Percentiles rank a stretch among this genome's conserved stretches.
Conservation (phyloP, 495 filamentous ascomycete genomes). For the Trichoderma orchidacearum region DNA sequence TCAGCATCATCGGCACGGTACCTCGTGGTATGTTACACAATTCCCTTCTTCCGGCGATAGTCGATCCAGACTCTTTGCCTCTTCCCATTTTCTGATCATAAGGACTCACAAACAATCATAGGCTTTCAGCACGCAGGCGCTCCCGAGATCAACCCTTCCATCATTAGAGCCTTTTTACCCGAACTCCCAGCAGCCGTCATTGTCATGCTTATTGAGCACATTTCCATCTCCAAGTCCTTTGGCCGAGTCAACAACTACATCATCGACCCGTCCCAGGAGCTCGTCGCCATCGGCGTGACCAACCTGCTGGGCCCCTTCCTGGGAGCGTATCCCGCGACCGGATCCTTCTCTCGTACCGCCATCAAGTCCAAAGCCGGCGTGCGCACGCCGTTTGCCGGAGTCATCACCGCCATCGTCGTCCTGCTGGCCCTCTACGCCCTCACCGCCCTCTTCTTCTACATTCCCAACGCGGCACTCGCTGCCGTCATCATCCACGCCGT, state of each 20-base stretch:
- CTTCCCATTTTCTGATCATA: not conserved
- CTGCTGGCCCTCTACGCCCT: constrained; percentile 38
- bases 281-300: constrained; percentile 38
- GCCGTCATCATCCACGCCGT: constrained; percentile 42
- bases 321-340: constrained; percentile 37
- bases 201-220: constrained; percentile 40
- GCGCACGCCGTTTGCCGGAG: constrained; percentile 36
- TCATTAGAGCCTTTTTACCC: constrained; percentile 18
- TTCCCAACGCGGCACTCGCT: constrained; percentile 27
- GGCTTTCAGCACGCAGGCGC: constrained; percentile 29
- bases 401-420: constrained; percentile 37
- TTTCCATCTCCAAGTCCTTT: constrained; percentile 40
- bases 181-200: constrained; percentile 28
- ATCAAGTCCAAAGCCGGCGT: constrained; percentile 38
- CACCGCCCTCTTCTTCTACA: constrained; percentile 37
- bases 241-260: constrained; percentile 41
- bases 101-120: constrained; percentile 3
- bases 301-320: constrained; percentile 40
- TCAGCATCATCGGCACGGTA: constrained; percentile 27
- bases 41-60: too few species aligned
- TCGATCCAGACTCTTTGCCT: not conserved
- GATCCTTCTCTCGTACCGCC: constrained; percentile 37
- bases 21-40: constrained; percentile 24
- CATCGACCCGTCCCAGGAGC: constrained; percentile 39
- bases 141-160: constrained; percentile 16